Percentiles rank a stretch among this genome's conserved stretches.
These are phyloP conservation scores for Arthrobotrys musiformis DNA, from an alignment of 2,329 filamentous ascomycete genomes.

Conservation along the genomic window DNA sequence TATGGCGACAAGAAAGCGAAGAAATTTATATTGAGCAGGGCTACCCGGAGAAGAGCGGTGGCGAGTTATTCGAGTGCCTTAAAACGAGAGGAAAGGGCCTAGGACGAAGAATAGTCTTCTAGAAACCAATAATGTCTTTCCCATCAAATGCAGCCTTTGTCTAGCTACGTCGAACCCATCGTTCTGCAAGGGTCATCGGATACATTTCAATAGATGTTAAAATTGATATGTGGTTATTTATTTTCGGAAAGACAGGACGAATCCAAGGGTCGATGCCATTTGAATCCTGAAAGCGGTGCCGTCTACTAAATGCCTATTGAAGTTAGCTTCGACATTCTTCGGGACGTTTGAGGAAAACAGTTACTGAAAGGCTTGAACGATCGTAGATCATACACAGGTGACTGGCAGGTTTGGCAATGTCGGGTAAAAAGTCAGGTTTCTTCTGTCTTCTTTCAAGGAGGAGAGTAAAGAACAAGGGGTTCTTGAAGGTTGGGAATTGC, in stretches of 20 bases:
- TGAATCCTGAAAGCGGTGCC: constrained; percentile 24
- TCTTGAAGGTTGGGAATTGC: constrained; percentile 48
- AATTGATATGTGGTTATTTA: constrained; percentile 30
- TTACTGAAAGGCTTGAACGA: constrained; percentile 21
- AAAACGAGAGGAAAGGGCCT: constrained; percentile 8
- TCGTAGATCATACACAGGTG: constrained; percentile 34
- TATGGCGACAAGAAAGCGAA: constrained; percentile 4
- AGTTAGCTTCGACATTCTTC: constrained; percentile 47
- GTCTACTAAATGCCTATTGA: constrained; percentile 45
- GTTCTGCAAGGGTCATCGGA: constrained; percentile 41
- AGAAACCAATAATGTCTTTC: constrained; percentile 45
- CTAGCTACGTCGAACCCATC: constrained; percentile 46
- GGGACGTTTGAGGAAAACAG: constrained; percentile 41
- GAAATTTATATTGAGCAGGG: constrained; percentile 40
- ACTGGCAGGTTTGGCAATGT: constrained; percentile 44
- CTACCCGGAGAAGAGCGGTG: constrained; percentile 27
- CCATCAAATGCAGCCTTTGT: constrained; percentile 30
- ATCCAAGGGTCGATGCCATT: constrained; percentile 34
- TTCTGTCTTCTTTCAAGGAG: constrained; percentile 6
- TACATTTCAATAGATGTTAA: constrained; percentile 42
- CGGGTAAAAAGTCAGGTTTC: constrained; percentile 37
- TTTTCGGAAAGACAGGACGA: constrained; percentile 53
- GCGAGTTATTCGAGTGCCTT: constrained; percentile 24
- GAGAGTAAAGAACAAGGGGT: constrained; percentile 37
- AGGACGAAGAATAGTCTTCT: constrained; percentile 30